These are phyloP conservation scores for Venturia nashicola DNA, from an alignment of 2,329 filamentous ascomycete species.

Conservation along the genomic window DNA sequence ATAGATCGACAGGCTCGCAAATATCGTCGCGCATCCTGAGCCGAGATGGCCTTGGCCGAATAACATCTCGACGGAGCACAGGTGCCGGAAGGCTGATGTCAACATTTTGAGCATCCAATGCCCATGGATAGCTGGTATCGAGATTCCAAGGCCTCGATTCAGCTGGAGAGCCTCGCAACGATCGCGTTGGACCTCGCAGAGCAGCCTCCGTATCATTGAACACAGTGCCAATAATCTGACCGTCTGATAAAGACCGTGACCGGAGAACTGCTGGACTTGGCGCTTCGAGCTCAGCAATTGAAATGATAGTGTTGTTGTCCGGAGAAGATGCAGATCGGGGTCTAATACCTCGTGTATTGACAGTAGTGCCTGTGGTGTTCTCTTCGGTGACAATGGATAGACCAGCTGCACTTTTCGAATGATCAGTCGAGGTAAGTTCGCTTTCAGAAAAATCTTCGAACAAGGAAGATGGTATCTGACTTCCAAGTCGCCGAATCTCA, in stretches of 20 bases:
- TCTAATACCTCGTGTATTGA: not conserved
- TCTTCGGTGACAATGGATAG: slow-evolving; percentile 3
- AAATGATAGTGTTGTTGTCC: not conserved
- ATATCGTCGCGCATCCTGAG: slow-evolving; percentile 8
- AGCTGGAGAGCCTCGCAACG: not conserved
- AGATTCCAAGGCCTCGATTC: slow-evolving; percentile 13
- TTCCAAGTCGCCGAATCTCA: slow-evolving; percentile 10
- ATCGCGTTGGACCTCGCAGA: slow-evolving; percentile 15
- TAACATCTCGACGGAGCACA: slow-evolving; percentile 9
- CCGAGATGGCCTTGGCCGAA: slow-evolving; percentile 6
- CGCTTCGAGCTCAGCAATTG: slow-evolving; percentile 12
- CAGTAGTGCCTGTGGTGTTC: not conserved
- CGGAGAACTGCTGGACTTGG: slow-evolving; percentile 4
- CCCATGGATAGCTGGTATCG: slow-evolving; percentile 14
- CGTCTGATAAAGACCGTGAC: slow-evolving; percentile 5
- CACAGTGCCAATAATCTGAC: not conserved
- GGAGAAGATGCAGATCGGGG: slow-evolving; percentile 7
- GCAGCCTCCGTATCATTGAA: not conserved
- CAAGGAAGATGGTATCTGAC: not conserved
- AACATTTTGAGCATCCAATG: slow-evolving; percentile 8
- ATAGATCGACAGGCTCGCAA: not conserved
- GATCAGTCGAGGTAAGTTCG: not conserved
- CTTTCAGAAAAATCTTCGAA: not conserved
- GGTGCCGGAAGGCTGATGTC: slow-evolving; percentile 13
- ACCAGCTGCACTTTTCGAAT: not conserved